Conservation (phyloP, 495 filamentous ascomycete genomes). For the Neurospora sp. region DNA sequence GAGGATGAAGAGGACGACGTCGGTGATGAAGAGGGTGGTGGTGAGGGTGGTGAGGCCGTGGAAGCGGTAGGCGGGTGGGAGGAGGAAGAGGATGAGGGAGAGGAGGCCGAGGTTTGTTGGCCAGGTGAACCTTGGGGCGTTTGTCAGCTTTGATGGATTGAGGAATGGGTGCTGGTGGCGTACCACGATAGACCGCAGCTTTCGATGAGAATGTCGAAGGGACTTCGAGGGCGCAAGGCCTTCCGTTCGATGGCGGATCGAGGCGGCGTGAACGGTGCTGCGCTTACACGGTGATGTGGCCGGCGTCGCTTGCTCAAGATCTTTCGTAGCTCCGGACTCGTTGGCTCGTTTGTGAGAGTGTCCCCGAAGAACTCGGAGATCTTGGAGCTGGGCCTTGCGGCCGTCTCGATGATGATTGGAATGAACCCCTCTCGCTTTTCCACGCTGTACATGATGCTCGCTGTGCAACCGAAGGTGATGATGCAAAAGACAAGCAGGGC, state of each 20-base stretch:
- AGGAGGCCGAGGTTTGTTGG: slow-evolving; percentile 4
- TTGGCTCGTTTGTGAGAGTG: background rate
- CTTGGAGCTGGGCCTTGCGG: slow-evolving; percentile 13
- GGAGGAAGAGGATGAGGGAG: slow-evolving; percentile 4
- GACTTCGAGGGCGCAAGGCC: background rate
- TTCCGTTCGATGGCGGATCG: background rate
- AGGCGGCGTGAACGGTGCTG: background rate
- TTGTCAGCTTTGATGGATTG: background rate
- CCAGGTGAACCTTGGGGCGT: slow-evolving; percentile 8
- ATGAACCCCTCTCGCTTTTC: slow-evolving; percentile 4
- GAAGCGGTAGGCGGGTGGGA: slow-evolving; percentile 1
- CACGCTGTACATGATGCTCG: background rate
- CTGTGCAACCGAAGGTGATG: background rate
- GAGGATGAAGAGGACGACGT: slow-evolving; percentile 4
- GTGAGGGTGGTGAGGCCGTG: background rate
- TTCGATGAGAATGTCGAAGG: background rate
- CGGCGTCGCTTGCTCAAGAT: background rate
- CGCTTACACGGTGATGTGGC: background rate
- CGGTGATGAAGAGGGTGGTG: slow-evolving; percentile 3
- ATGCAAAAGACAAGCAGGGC: background rate
- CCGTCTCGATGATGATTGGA: slow-evolving; percentile 1
- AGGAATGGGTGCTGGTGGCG: background rate
- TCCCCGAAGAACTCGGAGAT: slow-evolving; percentile 20
- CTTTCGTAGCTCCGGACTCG: background rate
- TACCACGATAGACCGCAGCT: background rate